Evolutionary conservation across 225 moss, liverwort and hornwort genomes (phyloP).

Genomic region (Straminergon stramineum): DNA sequence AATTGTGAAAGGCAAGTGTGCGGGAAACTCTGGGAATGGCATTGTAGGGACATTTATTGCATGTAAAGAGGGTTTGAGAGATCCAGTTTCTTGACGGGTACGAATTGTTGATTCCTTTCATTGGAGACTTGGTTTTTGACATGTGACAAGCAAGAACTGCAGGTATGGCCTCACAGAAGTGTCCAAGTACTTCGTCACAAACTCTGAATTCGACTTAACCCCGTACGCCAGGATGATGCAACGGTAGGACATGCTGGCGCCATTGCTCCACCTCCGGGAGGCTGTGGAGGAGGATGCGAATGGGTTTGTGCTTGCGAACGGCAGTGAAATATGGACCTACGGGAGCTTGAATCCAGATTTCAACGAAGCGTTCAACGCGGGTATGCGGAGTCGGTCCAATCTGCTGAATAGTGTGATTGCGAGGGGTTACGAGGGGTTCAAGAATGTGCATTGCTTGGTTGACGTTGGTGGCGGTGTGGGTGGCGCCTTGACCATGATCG

Average conservation of each 20-base stretch:
- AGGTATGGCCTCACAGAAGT: too few species aligned
- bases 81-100: too few species aligned
- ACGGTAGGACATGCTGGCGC: not conserved
- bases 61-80: too few species aligned
- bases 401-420: not conserved
- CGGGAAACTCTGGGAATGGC: too few species aligned
- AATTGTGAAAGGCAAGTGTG: too few species aligned
- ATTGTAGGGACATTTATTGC: too few species aligned
- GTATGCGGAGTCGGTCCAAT: not conserved
- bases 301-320: not conserved
- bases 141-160: too few species aligned
- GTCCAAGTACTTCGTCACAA: not conserved
- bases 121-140: too few species aligned
- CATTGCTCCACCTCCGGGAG: not conserved
- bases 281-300: not conserved
- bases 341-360: not conserved
- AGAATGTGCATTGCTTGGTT: not conserved
- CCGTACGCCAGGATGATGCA: not conserved
- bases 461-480: constrained; percentile 27
- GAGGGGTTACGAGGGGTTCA: not conserved
- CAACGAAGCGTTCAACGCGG: not conserved
- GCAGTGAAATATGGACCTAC: not conserved
- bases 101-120: too few species aligned
- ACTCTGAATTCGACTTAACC: not conserved
- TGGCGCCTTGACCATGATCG: not conserved